Evolutionary conservation across 106 monocot genomes (phyloP).

Genomic region (Narthecium ossifragum): DNA sequence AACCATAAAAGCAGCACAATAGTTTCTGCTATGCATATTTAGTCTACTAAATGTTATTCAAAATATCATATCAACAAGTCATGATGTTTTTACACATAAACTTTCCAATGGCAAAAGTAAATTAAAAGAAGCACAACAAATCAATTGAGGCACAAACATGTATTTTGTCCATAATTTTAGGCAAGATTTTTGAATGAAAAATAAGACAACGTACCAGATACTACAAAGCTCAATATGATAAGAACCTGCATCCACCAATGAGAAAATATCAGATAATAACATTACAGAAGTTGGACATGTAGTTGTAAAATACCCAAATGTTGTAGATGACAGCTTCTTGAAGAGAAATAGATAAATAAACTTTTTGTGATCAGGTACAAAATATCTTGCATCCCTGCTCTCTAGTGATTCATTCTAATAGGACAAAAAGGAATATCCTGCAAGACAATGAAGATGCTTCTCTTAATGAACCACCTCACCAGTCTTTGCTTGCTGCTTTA

Average conservation of each 20-base stretch:
- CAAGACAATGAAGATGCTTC: no score
- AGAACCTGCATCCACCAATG: conserved; percentile 39
- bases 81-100: no score
- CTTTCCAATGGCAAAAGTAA: not conserved
- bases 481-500: no score
- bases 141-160: not conserved
- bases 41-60: not conserved
- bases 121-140: not conserved
- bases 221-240: conserved; percentile 44
- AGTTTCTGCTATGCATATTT: not conserved
- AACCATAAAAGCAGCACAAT: no score
- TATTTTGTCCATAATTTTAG: not conserved
- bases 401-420: not conserved
- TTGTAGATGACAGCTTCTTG: no score
- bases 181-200: not conserved
- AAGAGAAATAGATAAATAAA: no score
- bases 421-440: not conserved
- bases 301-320: no score
- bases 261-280: conserved; percentile 6
- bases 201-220: conserved; percentile 54
- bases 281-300: no score
- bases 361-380: conserved; percentile 2
- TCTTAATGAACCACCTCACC: no score
- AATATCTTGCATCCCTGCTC: not conserved
- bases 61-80: no score